phyloP scores from a whole-genome alignment of 306 rosid species.

The Begonia peltatifolia region DNA sequence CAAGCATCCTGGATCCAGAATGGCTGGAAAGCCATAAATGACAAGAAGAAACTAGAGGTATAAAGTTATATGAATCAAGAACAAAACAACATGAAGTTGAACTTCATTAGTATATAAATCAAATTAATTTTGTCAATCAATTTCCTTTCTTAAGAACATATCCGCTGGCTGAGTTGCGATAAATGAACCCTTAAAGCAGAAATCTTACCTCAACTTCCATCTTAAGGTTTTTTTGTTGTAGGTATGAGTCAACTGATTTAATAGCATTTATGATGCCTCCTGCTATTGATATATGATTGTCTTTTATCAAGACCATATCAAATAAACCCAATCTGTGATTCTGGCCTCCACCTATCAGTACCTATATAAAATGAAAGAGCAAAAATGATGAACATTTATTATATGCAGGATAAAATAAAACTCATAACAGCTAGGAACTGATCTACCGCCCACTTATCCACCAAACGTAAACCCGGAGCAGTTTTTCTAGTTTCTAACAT shows the following conservation, averaged over 20 bases:
- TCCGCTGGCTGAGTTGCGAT: too few relatives aligned
- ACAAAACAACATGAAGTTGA: background rate
- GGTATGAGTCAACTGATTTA: slow-evolving; percentile 62
- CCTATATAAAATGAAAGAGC: too few relatives aligned
- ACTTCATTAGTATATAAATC: background rate
- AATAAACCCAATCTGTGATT: slow-evolving; percentile 92
- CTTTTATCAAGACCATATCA: slow-evolving; percentile 92
- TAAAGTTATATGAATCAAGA: background rate
- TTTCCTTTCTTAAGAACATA: background rate
- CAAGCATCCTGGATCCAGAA: too few relatives aligned
- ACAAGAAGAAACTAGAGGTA: background rate
- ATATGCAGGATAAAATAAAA: background rate
- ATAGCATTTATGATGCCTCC: slow-evolving; percentile 64
- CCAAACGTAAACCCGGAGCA: too few relatives aligned
- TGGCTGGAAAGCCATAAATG: too few relatives aligned
- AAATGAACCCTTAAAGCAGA: slow-evolving; percentile 5
- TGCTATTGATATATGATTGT: slow-evolving; percentile 79
- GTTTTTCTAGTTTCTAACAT: too few relatives aligned
- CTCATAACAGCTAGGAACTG: slow-evolving; percentile 18
- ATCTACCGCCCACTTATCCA: slow-evolving; percentile 81
- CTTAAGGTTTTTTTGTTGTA: slow-evolving; percentile 45
- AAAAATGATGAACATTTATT: too few relatives aligned
- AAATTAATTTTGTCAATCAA: background rate
- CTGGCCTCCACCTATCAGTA: slow-evolving; percentile 73
- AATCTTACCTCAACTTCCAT: slow-evolving; percentile 70